A percentile compares a stretch with the other conserved stretches of the same genome.
These are phyloP conservation scores for Paramecium sonneborni DNA, from an alignment of 73 alveolate genomes.

Conservation along the genomic window DNA sequence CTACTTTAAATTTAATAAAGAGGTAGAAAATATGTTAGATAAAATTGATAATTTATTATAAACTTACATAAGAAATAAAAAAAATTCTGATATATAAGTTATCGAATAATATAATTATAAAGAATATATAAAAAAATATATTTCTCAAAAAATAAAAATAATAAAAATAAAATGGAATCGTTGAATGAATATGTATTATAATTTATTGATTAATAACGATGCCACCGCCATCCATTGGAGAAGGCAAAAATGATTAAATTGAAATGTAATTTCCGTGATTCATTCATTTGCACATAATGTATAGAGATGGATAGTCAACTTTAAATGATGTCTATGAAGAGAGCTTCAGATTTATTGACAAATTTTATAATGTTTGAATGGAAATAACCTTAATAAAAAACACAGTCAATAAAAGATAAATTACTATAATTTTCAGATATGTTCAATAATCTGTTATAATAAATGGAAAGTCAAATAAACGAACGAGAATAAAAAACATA, in stretches of 20 bases:
- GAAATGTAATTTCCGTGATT: slow-evolving; percentile 16
- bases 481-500: not conserved
- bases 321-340: slow-evolving; percentile 6
- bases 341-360: slow-evolving; percentile 34
- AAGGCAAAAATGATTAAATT: slow-evolving; percentile 13
- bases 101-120: too few relatives aligned
- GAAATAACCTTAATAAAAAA: not conserved
- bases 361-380: slow-evolving; percentile 30
- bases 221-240: slow-evolving; percentile 12
- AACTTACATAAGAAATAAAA: too few relatives aligned
- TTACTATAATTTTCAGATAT: slow-evolving; percentile 8
- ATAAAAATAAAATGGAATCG: slow-evolving; percentile 27
- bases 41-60: too few relatives aligned
- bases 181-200: slow-evolving; percentile 24
- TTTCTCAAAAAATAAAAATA: not conserved
- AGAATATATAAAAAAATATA: not conserved
- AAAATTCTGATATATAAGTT: too few relatives aligned
- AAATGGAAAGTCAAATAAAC: not conserved
- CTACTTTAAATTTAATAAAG: too few relatives aligned
- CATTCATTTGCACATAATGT: slow-evolving; percentile 30
- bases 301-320: not conserved
- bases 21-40: too few relatives aligned
- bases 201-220: slow-evolving; percentile 28
- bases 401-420: not conserved
- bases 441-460: slow-evolving; percentile 10